Conservation (phyloP, 306 rosid species). For the Castanea crenata region DNA sequence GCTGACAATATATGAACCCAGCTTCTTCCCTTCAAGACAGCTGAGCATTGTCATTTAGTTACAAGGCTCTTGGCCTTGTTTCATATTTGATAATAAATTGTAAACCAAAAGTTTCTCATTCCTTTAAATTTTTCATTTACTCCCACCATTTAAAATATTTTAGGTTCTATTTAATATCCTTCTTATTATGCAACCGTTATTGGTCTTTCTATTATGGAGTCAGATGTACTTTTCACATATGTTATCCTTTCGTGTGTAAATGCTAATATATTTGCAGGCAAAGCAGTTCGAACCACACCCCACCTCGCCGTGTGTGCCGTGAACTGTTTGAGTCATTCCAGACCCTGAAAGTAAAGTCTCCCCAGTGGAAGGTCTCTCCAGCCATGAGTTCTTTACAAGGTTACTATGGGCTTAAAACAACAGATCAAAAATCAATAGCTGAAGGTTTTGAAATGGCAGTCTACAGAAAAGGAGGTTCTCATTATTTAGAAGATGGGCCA, state of each 20-base stretch:
- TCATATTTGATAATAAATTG: no score
- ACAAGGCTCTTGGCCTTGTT: no score
- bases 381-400: constrained; percentile 85
- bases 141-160: background rate
- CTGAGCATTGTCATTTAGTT: no score
- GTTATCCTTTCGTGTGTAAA: constrained; percentile 12
- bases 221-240: background rate
- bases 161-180: background rate
- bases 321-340: constrained; percentile 68
- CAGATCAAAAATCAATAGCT: constrained; percentile 22
- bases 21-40: no score
- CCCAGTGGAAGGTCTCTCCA: constrained; percentile 45
- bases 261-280: constrained; percentile 33
- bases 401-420: constrained; percentile 64
- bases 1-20: no score
- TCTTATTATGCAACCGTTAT: background rate
- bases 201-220: background rate
- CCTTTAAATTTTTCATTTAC: no score
- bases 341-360: constrained; percentile 43
- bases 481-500: constrained; percentile 40
- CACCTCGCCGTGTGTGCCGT: constrained; percentile 19
- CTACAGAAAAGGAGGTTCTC: constrained; percentile 27
- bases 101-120: no score
- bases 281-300: constrained; percentile 35
- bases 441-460: constrained; percentile 41